phyloP scores from a whole-genome alignment of 106 monocot genomes.

The Dioscorea dumetorum region DNA sequence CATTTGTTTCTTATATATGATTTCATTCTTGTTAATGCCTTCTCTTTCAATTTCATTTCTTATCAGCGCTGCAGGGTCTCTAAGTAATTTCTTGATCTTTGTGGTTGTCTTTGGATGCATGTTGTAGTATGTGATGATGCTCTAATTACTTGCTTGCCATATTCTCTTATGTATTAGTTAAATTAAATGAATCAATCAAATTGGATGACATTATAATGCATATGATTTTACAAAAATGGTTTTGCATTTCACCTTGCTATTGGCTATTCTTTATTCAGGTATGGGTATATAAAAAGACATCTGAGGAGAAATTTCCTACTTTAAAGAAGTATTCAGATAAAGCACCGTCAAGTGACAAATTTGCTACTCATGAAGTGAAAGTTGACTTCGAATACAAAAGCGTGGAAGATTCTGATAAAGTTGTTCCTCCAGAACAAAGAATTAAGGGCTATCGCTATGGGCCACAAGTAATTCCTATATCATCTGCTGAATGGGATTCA shows the following conservation, averaged over 20 bases:
- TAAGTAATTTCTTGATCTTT: too few species aligned
- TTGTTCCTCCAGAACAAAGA: constrained; percentile 92
- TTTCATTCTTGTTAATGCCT: too few species aligned
- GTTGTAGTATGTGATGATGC: too few species aligned
- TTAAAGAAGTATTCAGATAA: constrained; percentile 92
- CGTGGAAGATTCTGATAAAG: constrained; percentile 48
- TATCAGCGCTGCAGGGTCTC: too few species aligned
- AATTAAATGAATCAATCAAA: too few species aligned
- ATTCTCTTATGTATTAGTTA: too few species aligned
- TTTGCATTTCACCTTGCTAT: not conserved
- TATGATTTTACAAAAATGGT: too few species aligned
- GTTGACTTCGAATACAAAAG: constrained; percentile 87
- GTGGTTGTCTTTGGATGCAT: too few species aligned
- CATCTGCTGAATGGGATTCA: constrained; percentile 76
- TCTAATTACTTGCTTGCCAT: too few species aligned
- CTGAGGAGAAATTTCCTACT: constrained; percentile 93
- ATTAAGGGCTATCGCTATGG: constrained; percentile 97
- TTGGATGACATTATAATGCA: too few species aligned
- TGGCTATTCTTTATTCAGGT: constrained; percentile 37
- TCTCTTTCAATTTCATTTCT: too few species aligned
- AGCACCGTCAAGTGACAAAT: constrained; percentile 78
- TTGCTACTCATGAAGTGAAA: constrained; percentile 96
- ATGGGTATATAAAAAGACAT: constrained; percentile 98
- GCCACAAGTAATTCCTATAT: constrained; percentile 92
- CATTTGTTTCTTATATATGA: too few species aligned